Evolutionary conservation across 345 rosid species (phyloP), one percentile per base, ranked within the genome.

Genomic region (Citrus glauca): DNA sequence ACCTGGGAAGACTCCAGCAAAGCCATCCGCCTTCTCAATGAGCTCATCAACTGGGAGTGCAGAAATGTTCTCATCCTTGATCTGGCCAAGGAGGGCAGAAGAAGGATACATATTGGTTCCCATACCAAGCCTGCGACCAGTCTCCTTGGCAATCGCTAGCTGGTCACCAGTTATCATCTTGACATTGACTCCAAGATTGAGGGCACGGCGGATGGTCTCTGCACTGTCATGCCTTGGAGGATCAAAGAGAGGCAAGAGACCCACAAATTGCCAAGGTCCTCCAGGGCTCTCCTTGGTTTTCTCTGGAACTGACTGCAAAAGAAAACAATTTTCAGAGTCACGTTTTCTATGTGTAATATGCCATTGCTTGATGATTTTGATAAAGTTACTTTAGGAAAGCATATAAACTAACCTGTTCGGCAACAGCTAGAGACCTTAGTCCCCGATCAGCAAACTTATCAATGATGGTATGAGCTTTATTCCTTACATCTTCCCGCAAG

Each of bases 101-200:
- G 97, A 94, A n/a, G 98, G 97, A 79, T 94, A 92, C 98, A 94
- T 94, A 81, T 94, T 92, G 33, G 96, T 94, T 28, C 98, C 98
- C 98, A 94, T 94, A 59, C 97, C 98, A 24, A 94, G 95, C 84
- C 98, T 89, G 68, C 98, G 91, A 48, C 96, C 97, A 48, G 97
- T 94, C 82, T 94, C 97, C 80, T 92, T 94, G 66, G 96, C 98
- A 61, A 92, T 92, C 17, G 98, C 98, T 2, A 94, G 87, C 81
- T 94, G 98, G 78, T 94, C 98, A 66, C 97, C 98, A 30, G 98
- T 94, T 77, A 94, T 94, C 98, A 94, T 94, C 92, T 94, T 94
- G 33, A 92, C 96, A 77, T 92, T 94, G 30, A 94, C 97, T 42
- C 98, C 97, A 7, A 94, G 97, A 81, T 88, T 76, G 59, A 94